Base-by-base conservation (phyloP, 495 filamentous ascomycete genomes). In the Talaromyces nanjingensis region DNA sequence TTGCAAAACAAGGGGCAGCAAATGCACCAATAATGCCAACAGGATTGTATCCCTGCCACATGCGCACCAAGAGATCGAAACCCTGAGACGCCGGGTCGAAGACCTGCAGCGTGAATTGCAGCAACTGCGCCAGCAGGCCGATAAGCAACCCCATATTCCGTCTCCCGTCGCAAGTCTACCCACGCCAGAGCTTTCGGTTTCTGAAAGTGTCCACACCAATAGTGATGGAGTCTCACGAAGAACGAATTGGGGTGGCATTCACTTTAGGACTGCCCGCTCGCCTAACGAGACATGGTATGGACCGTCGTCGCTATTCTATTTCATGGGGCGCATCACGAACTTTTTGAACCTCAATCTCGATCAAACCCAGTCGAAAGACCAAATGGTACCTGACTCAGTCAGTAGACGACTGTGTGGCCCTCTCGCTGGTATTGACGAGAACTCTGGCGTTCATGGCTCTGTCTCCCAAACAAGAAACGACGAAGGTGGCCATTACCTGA, bases 11-110 rank as follows among this genome's bases (percentile, higher is more conserved):
- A 69, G 73, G 64, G 75, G 76, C 5, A 69, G 67, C 27, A 62
- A 69, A 8, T 80, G 77, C 64, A 72, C 63, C 54, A 74, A 74
- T 29, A 71, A 65, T n/a, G 73, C 68, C 52, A 67, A 65, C 12
- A 64, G 64, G 55, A 72, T 73, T 65, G 24, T 20, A 55, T 55
- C 52, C 22, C 52, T 55, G 52, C 52, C 52, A 16, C 52, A 71
- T 70, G 55, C 70, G 65, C 34, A 75, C 72, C 7, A 76, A 18
- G 78, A 81, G 61, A 80, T 82, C 49, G 78, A 80, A 18, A 66
- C 70, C 12, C 64, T 82, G 59, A 68, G 71, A 56, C 60, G 67
- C 12, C 70, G 71, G 20, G 68, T 81, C 34, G 66, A 73, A 49
- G 75, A 81, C 33, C 65, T 79, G 16, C 76, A 79, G 59, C 64